A percentile compares a stretch with the other conserved stretches of the same genome.
Evolutionary conservation across 257 asterid genomes (phyloP).

Genomic region (Ehretia macrophylla): DNA sequence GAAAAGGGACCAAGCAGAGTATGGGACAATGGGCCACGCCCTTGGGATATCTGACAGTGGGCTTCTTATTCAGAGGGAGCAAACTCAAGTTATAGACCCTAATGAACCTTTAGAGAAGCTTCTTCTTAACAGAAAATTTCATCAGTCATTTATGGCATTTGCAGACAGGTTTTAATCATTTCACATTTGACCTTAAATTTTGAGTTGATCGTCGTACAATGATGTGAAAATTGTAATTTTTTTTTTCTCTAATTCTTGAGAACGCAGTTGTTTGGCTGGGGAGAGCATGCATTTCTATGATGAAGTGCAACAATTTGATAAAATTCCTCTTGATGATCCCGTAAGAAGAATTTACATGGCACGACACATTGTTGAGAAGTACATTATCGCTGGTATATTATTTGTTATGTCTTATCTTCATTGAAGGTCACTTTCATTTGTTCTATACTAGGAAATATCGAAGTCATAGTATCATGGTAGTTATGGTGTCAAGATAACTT

Average conservation of each 20-base stretch:
- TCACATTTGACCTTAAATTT: background rate
- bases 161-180: slow-evolving; percentile 55
- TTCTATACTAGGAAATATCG: no score
- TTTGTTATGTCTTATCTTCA: background rate
- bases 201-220: background rate
- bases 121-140: slow-evolving; percentile 59
- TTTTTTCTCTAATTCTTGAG: background rate
- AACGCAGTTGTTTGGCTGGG: slow-evolving; percentile 76
- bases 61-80: slow-evolving; percentile 35
- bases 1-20: slow-evolving; percentile 38
- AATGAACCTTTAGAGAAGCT: slow-evolving; percentile 74
- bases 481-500: no score
- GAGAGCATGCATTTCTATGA: slow-evolving; percentile 79
- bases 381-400: slow-evolving; percentile 59
- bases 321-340: slow-evolving; percentile 56
- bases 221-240: background rate
- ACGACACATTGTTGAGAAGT: slow-evolving; percentile 69
- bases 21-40: slow-evolving; percentile 66
- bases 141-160: slow-evolving; percentile 68
- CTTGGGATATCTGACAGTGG: slow-evolving; percentile 66
- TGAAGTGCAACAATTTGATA: slow-evolving; percentile 76
- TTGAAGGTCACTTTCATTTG: no score
- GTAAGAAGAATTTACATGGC: slow-evolving; percentile 86
- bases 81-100: slow-evolving; percentile 35
- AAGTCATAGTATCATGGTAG: no score